Percentiles rank a stretch among this genome's conserved stretches.
phyloP scores from a whole-genome alignment of 768 basidiomycete genomes.

The Tylopilus subfusipes region DNA sequence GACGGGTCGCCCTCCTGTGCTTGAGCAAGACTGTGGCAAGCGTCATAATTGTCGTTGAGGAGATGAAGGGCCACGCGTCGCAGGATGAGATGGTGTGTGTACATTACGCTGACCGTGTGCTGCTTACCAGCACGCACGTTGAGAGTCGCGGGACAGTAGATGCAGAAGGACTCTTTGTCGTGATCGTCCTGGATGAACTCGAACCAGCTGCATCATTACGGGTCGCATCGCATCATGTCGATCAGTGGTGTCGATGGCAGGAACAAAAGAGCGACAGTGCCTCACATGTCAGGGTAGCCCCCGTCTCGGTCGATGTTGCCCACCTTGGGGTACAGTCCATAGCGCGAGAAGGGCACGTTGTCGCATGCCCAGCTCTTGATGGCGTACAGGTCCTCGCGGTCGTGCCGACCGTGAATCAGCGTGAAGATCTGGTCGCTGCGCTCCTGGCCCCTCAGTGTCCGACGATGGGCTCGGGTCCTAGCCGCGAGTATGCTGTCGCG shows the following conservation, averaged over 20 bases:
- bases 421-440: conserved; percentile 2
- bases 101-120: background rate
- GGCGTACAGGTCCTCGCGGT: background rate
- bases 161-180: background rate
- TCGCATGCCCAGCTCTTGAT: conserved; percentile 7
- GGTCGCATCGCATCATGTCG: too few species aligned
- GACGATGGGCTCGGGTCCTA: background rate
- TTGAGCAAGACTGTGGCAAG: conserved; percentile 19
- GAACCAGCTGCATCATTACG: conserved; percentile 5
- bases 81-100: background rate
- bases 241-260: too few species aligned
- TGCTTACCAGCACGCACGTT: conserved; percentile 15
- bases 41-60: conserved; percentile 17
- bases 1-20: conserved; percentile 17
- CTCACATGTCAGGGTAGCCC: conserved; percentile 1
- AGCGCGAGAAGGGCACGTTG: conserved; percentile 4
- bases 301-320: background rate
- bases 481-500: background rate
- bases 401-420: background rate
- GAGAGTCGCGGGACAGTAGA: background rate
- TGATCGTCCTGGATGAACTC: background rate
- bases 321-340: background rate
- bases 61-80: conserved; percentile 13
- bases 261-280: too few species aligned
- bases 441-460: background rate